Percentiles rank a stretch among this genome's conserved stretches.
Evolutionary conservation across 129 eudicot species (phyloP).

Genomic region (Chrysanthemum lavandulifolium): DNA sequence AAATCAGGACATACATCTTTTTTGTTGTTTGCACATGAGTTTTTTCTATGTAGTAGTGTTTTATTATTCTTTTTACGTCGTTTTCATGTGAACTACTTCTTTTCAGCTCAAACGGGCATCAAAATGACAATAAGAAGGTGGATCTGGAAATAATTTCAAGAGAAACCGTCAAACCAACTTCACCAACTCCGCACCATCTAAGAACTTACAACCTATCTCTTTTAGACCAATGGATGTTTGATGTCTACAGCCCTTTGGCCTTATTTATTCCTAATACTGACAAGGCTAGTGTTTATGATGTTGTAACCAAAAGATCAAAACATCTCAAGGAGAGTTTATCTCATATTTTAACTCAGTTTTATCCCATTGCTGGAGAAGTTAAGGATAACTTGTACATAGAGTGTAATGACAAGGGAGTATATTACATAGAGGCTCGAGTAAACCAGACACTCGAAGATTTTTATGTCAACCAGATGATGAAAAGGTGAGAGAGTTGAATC

Average conservation of each 20-base stretch:
- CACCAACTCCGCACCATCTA: slow-evolving; percentile 23
- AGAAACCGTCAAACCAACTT: slow-evolving; percentile 24
- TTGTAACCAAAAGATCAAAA: not conserved
- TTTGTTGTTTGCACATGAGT: not conserved
- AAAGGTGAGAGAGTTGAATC: not conserved
- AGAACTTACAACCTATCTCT: slow-evolving; percentile 12
- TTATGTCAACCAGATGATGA: slow-evolving; percentile 10
- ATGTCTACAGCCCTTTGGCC: slow-evolving; percentile 15
- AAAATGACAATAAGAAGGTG: not conserved
- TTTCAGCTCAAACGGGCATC: no score
- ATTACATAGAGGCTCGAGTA: slow-evolving; percentile 14
- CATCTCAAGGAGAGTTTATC: slow-evolving; percentile 22
- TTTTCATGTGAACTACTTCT: not conserved
- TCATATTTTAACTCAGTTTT: not conserved
- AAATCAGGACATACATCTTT: not conserved
- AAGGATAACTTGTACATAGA: not conserved
- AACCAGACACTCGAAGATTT: slow-evolving; percentile 5
- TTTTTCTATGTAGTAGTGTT: not conserved
- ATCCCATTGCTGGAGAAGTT: slow-evolving; percentile 30
- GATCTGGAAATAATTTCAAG: slow-evolving; percentile 19
- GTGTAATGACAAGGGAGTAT: slow-evolving; percentile 32
- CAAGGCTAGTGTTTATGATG: not conserved
- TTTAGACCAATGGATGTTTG: slow-evolving; percentile 10
- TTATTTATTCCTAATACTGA: not conserved
- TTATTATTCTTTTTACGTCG: not conserved